Conservation (phyloP, 495 filamentous ascomycete genomes). For the Alectoria sarmentosa region DNA sequence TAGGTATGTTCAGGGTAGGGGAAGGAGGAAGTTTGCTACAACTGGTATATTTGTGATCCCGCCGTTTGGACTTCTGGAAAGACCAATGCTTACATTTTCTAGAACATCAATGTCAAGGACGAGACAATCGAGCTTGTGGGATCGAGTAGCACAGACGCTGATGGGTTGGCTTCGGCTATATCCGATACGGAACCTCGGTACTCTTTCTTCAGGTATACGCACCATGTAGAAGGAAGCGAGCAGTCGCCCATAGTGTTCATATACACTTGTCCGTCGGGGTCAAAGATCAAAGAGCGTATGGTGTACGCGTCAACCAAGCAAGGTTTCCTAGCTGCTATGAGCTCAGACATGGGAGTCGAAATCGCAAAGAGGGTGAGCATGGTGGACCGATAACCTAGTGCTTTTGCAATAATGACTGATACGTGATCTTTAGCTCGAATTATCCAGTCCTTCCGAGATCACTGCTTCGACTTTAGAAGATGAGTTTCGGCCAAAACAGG, state of each 20-base stretch:
- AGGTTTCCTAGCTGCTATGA: conserved; percentile 59
- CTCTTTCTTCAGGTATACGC: conserved; percentile 73
- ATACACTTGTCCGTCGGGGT: conserved; percentile 78
- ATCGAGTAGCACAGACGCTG: conserved; percentile 18
- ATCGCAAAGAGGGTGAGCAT: conserved; percentile 62
- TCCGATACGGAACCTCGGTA: conserved; percentile 80
- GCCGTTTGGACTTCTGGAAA: neutral
- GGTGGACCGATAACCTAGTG: neutral
- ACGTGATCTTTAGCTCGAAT: conserved; percentile 47
- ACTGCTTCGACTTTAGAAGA: conserved; percentile 60
- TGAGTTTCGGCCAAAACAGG: conserved; percentile 67
- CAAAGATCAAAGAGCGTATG: conserved; percentile 90
- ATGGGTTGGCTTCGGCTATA: conserved; percentile 49
- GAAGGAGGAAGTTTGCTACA: conserved; percentile 62
- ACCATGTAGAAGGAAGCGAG: conserved; percentile 45
- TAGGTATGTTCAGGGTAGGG: conserved; percentile 51
- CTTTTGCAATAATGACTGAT: neutral
- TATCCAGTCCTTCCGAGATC: conserved; percentile 68
- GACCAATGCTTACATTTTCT: neutral
- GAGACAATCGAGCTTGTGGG: conserved; percentile 71
- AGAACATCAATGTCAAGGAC: conserved; percentile 67
- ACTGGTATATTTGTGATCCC: conserved; percentile 52
- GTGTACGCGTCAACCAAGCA: conserved; percentile 80
- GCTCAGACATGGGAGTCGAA: conserved; percentile 60
- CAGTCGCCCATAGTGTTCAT: conserved; percentile 76